These are phyloP conservation scores for Colletotrichum graminicola DNA, from an alignment of 2,329 filamentous ascomycete species.

Conservation along the genomic window DNA sequence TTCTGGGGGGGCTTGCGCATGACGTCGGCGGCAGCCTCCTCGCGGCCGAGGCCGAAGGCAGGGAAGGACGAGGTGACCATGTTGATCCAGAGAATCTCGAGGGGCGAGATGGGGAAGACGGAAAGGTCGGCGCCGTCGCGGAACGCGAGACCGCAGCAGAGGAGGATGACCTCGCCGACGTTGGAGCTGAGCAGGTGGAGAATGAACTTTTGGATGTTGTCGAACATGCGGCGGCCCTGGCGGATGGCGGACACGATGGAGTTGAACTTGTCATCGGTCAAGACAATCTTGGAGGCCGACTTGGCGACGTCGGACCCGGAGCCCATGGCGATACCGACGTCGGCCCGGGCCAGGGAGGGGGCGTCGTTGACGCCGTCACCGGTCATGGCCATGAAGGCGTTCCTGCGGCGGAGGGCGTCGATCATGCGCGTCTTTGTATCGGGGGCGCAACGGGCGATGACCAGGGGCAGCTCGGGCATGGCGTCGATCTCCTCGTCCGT, in stretches of 20 bases:
- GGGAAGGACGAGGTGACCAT: slow-evolving; percentile 91
- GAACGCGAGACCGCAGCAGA: slow-evolving; percentile 86
- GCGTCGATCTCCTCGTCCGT: slow-evolving; percentile 81
- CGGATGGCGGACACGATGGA: slow-evolving; percentile 86
- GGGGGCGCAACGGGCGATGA: slow-evolving; percentile 86
- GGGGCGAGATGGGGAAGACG: slow-evolving; percentile 86
- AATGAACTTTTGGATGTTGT: slow-evolving; percentile 91
- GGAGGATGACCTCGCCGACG: slow-evolving; percentile 83
- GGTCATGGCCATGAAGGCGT: slow-evolving; percentile 86
- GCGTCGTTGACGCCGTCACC: slow-evolving; percentile 91
- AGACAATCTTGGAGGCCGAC: slow-evolving; percentile 82
- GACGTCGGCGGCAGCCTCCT: slow-evolving; percentile 79
- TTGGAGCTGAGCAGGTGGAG: slow-evolving; percentile 85
- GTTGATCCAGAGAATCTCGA: slow-evolving; percentile 94
- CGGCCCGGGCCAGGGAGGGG: slow-evolving; percentile 82
- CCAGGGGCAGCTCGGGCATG: slow-evolving; percentile 80
- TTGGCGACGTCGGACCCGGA: slow-evolving; percentile 89
- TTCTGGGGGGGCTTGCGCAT: slow-evolving; percentile 85
- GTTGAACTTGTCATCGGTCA: slow-evolving; percentile 91
- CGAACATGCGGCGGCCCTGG: slow-evolving; percentile 86
- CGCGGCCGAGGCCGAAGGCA: slow-evolving; percentile 88
- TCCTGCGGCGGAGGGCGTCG: slow-evolving; percentile 83
- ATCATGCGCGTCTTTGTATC: slow-evolving; percentile 94
- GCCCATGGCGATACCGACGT: slow-evolving; percentile 94
- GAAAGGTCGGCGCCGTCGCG: slow-evolving; percentile 78